These are phyloP conservation scores for Calonectria pauciramosa DNA, from an alignment of 2,329 filamentous ascomycete species.

Conservation along the genomic window DNA sequence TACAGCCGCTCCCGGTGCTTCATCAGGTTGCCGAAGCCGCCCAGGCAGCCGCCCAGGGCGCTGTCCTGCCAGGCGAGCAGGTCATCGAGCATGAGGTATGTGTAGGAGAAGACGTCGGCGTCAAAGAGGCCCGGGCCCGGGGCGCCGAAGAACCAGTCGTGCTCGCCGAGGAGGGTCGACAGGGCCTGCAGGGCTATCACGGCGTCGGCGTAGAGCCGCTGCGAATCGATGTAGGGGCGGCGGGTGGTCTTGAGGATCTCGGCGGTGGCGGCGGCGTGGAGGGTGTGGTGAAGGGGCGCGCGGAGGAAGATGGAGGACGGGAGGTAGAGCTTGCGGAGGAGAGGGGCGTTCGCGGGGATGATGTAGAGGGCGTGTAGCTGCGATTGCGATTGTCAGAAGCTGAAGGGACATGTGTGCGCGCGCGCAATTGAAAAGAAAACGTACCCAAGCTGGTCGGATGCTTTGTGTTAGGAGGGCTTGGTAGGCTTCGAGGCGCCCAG, in stretches of 20 bases:
- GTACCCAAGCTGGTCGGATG: conserved; percentile 89
- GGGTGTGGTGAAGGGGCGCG: conserved; percentile 72
- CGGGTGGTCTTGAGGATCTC: conserved; percentile 78
- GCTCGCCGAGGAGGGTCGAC: conserved; percentile 55
- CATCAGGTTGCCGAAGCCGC: conserved; percentile 72
- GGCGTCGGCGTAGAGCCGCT: conserved; percentile 59
- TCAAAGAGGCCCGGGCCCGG: conserved; percentile 81
- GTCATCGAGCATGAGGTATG: conserved; percentile 81
- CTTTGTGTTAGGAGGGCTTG: conserved; percentile 80
- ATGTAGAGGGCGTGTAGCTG: conserved; percentile 88
- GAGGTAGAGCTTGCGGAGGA: conserved; percentile 82
- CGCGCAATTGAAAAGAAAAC: conserved; percentile 35
- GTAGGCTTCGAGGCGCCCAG: conserved; percentile 79
- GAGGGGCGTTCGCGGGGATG: conserved; percentile 73
- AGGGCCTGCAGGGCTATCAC: conserved; percentile 62
- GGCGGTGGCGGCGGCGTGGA: conserved; percentile 79
- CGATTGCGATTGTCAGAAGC: not conserved
- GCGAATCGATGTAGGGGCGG: conserved; percentile 50
- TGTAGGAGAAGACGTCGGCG: conserved; percentile 91
- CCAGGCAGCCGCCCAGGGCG: conserved; percentile 69
- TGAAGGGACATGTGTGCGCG: not conserved
- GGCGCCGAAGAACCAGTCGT: conserved; percentile 65
- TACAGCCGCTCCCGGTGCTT: conserved; percentile 55
- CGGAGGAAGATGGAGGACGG: conserved; percentile 75
- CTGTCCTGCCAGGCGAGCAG: conserved; percentile 74